A percentile compares a stretch with the other conserved stretches of the same genome.
phyloP scores from a whole-genome alignment of 768 basidiomycete genomes.

The Leccinum aurantiacum region DNA sequence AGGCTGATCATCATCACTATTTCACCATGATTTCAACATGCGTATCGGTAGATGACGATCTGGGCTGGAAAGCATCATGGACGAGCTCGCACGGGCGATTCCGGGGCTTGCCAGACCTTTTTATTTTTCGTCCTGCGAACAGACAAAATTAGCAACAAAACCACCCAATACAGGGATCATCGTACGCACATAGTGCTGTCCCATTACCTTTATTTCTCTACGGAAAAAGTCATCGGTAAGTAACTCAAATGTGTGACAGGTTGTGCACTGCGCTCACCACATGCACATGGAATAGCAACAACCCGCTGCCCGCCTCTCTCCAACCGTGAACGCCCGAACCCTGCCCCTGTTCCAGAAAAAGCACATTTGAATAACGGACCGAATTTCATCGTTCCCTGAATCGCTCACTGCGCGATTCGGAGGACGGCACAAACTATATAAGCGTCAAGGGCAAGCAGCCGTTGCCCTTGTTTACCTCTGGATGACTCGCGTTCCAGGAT shows the following conservation, averaged over 20 bases:
- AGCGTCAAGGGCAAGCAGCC: neutral
- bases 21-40: conserved; percentile 2
- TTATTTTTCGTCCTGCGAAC: neutral
- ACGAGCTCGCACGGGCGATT: neutral
- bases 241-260: neutral
- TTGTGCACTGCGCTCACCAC: neutral
- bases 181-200: neutral
- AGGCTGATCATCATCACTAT: neutral
- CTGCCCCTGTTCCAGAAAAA: neutral
- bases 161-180: neutral
- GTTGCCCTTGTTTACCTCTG: neutral
- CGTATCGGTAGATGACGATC: neutral
- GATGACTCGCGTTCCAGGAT: neutral
- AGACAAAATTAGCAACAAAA: neutral
- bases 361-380: neutral
- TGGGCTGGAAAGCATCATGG: neutral
- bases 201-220: neutral
- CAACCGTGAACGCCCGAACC: neutral
- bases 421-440: neutral
- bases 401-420: neutral
- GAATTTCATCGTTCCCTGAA: neutral
- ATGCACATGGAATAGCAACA: neutral
- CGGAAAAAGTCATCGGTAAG: neutral
- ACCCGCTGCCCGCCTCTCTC: neutral
- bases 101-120: neutral